phyloP scores from a whole-genome alignment of 2,329 filamentous ascomycete genomes.

The Claviceps lovelessii region DNA sequence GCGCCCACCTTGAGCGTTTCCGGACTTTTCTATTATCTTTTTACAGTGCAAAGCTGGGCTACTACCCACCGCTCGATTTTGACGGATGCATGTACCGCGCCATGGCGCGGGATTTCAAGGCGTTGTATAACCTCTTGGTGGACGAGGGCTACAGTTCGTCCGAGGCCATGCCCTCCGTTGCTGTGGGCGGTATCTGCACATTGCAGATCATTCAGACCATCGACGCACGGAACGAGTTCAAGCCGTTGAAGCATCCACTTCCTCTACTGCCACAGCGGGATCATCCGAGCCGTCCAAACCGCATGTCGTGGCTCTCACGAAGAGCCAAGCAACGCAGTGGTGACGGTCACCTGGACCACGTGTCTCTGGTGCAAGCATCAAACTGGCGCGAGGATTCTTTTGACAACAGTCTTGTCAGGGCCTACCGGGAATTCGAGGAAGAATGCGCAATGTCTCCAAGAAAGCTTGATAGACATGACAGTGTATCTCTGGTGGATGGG shows the following conservation, averaged over 20 bases:
- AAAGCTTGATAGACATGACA: slow-evolving; percentile 41
- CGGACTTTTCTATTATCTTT: slow-evolving; percentile 52
- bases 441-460: slow-evolving; percentile 33
- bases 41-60: slow-evolving; percentile 53
- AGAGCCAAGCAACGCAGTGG: slow-evolving; percentile 31
- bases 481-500: slow-evolving; percentile 43
- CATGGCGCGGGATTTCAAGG: slow-evolving; percentile 57
- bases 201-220: slow-evolving; percentile 55
- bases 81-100: slow-evolving; percentile 35
- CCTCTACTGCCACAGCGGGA: slow-evolving; percentile 46
- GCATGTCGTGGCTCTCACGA: slow-evolving; percentile 27
- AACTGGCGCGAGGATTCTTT: slow-evolving; percentile 28
- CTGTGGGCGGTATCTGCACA: slow-evolving; percentile 54
- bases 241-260: slow-evolving; percentile 47
- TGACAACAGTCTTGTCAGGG: slow-evolving; percentile 45
- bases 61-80: slow-evolving; percentile 49
- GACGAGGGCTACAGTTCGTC: slow-evolving; percentile 41
- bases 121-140: slow-evolving; percentile 56
- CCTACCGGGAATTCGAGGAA: slow-evolving; percentile 58
- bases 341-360: slow-evolving; percentile 33
- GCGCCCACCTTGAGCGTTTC: slow-evolving; percentile 59
- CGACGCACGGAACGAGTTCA: slow-evolving; percentile 44
- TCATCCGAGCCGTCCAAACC: slow-evolving; percentile 16
- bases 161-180: slow-evolving; percentile 35
- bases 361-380: slow-evolving; percentile 37